Base-by-base conservation (phyloP, 2,329 filamentous ascomycete genomes). In the Xylariaceae sp. region DNA sequence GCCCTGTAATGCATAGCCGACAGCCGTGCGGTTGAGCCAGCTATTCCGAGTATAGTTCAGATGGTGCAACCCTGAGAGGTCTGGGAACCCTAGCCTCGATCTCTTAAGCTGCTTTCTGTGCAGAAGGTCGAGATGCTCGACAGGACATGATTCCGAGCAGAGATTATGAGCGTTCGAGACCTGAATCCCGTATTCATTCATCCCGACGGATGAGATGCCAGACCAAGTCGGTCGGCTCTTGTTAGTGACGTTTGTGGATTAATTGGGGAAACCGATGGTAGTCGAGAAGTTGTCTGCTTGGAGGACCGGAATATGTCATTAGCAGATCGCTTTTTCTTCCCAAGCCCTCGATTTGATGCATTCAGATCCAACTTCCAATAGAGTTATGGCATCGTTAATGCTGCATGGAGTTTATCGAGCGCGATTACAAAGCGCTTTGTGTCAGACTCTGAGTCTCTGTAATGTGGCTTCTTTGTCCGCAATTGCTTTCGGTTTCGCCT, bases 1-100 rank as follows among this genome's bases (percentile, higher is more conserved):
- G n/a, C 11, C 32, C 19, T 10, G 30, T 14, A 51, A 48, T 35
- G 59, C 44, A 5, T 32, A 44, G 11, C 57, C 53, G 32, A 63
- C 54, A 5, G 58, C 54, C 9, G 48, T 46, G 2, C 39, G 52
- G 11, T 49, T 49, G 1, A 62, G 18, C 60, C 57, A 61, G 14
- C 12, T 14, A 1, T 39, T 30, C 5, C 51, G 49, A 35, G 31
- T 45, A 4, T 30, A 36, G 41, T 62, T 59, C 2, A 64, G 53
- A 11, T 47, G 42, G 32, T 54, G 40, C 6, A 64, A 48, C 9
- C 57, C 58, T 22, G 47, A 48, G 22, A 58, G 41, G 2, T 60
- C 53, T 10, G 60, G 60, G 54, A 50, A 61, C 6, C 30, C 43
- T 0, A 12, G 17, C 0, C 14, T n/a, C 5, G 45, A 52, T 15